These are phyloP conservation scores for Guadua angustifolia DNA, from an alignment of 176 grass and related monocot genomes.

Conservation along the genomic window DNA sequence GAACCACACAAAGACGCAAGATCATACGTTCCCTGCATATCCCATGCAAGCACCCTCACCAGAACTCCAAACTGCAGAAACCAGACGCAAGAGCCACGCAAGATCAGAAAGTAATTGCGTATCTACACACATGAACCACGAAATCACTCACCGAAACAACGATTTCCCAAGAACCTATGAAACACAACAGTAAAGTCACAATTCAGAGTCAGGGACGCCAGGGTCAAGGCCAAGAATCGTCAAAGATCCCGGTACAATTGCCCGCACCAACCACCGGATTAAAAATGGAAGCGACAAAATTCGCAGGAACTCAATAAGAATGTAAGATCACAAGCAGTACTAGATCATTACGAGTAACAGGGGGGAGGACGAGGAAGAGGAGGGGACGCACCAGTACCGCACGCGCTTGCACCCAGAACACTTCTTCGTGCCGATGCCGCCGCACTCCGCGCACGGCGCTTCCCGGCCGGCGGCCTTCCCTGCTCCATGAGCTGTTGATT, in stretches of 20 bases:
- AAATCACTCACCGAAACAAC: neutral
- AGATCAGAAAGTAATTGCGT: neutral
- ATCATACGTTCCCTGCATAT: neutral
- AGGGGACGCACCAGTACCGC: constrained; percentile 76
- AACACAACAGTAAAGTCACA: neutral
- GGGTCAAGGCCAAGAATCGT: neutral
- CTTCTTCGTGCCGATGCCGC: constrained; percentile 56
- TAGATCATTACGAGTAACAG: neutral
- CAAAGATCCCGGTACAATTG: constrained; percentile 21
- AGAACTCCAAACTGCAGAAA: constrained; percentile 16
- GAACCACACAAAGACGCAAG: neutral
- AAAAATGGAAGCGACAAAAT: constrained; percentile 9
- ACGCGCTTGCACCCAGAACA: constrained; percentile 84
- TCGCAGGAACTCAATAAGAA: neutral
- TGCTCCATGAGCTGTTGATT: constrained; percentile 19
- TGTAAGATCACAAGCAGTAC: constrained; percentile 17
- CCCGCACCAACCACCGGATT: constrained; percentile 6
- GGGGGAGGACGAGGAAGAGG: neutral
- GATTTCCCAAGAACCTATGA: constrained; percentile 4
- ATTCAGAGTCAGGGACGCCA: neutral
- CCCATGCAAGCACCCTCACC: neutral
- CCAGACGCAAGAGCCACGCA: neutral
- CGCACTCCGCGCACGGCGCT: constrained; percentile 61
- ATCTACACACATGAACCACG: neutral
- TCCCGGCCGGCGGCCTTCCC: neutral